Evolutionary conservation across 2,329 filamentous ascomycete genomes (phyloP), one percentile per base, ranked within the genome.

Genomic region (Aspergillus tanneri): DNA sequence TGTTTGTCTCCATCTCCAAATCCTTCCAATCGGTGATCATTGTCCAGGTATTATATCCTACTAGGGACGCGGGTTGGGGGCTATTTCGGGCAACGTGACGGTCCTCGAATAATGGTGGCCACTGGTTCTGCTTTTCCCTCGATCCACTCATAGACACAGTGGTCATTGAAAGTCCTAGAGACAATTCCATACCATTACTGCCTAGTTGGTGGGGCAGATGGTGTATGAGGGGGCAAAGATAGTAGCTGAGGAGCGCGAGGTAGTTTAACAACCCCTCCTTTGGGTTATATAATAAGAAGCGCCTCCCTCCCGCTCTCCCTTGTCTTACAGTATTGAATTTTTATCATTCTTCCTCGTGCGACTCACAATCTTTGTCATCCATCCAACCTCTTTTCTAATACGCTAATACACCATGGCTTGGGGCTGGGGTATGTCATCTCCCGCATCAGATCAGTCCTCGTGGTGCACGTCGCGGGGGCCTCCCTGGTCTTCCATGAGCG

Each of bases 401-500:
- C 38, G 25, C 16, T 43, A 18, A 47, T 28, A 52, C 55, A 68
- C 35, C 54, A 70, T 68, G 67, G 61, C 60, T 61, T 68, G 58
- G 55, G 65, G 65, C 58, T 67, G 62, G 63, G 49, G 63, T 67
- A 62, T 56, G 64, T 60, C 37, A 36, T 23, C 36, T 30, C 27
- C 40, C 10, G 42, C 35, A 21, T 18, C 32, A 28, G 21, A 12
- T 40, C 22, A n/a, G n/a, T n/a, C 27, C 24, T 23, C 28, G 30
- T 41, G 23, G 36, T 12, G 41, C 23, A 14, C 19, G 9, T 34
- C 32, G 14, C 22, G 35, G 34, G 9, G n/a, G 12, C 36, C 28
- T 22, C 30, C 30, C 30, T 19, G 2, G 35, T 2, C 21, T 19
- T 11, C 14, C 18, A 4, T 14, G 21, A 7, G 4, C 14, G 9